Evolutionary conservation across 352 stramenopile genomes (phyloP), one percentile per base, ranked within the genome.

Genomic region (Pythium dissimile): DNA sequence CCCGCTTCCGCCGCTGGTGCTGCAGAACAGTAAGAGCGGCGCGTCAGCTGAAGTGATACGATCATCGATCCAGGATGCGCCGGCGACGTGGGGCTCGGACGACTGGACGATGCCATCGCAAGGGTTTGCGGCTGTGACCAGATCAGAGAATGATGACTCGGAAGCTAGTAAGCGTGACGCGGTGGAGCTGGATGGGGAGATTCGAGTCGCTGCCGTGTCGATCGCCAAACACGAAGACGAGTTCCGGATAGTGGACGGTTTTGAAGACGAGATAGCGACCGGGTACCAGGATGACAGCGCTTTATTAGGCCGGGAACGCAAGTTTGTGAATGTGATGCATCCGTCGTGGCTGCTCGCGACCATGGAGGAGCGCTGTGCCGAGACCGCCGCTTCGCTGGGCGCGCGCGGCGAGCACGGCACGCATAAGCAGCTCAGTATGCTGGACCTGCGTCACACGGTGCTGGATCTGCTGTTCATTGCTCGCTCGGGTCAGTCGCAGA

Each of bases 261-360:
- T 52, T 30, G 10, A 10, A 10, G 20, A 20, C n/a, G 16, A 27
- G 9, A 32, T 46, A 8, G 2, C 16, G 3, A 31, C 43, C 13
- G 16, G 32, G 18, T 6, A 20, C 26, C 4, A 16, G 38, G 44
- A 27, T 23, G 9, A 27, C 5, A 10, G 6, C 5, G n/a, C n/a
- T n/a, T n/a, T n/a, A n/a, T n/a, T n/a, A 16, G 16, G n/a, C 23
- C 37, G 66, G 2, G 54, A 69, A 2, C 67, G 73, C 52, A 67
- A 69, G 3, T 88, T 89, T 48, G 79, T 91, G n/a, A 71, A 91
- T 56, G 69, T 88, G 24, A 89, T 92, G 81, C 61, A 88, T 42
- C 54, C 73, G 30, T 80, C 79, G 59, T 92, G 81, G 81, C 64
- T 92, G 15, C 59, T 92, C 34, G 64, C 75, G n/a, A 88, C 77